These are phyloP conservation scores for Agaricus sinodeliciosus DNA, from an alignment of 768 basidiomycete genomes.

Conservation along the genomic window DNA sequence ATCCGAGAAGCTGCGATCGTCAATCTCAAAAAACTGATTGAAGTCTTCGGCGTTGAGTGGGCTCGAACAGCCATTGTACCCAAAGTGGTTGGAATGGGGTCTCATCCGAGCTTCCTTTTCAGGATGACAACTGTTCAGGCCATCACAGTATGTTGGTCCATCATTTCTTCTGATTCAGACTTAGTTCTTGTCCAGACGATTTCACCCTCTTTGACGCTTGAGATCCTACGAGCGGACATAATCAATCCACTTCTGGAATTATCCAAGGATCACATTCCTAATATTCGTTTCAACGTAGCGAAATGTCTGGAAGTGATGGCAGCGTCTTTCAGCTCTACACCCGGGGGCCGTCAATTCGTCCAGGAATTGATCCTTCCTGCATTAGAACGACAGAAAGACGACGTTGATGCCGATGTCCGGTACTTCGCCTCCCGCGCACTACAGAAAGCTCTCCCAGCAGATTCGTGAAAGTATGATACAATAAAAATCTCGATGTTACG, in stretches of 20 bases:
- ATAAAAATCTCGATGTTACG: too few relatives aligned
- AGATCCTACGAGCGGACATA: slow-evolving; percentile 80
- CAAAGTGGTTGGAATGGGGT: slow-evolving; percentile 95
- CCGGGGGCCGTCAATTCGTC: slow-evolving; percentile 72
- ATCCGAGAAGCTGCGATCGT: slow-evolving; percentile 98
- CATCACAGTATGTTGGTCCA: slow-evolving; percentile 65
- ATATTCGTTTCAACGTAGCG: slow-evolving; percentile 98
- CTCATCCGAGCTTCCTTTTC: slow-evolving; percentile 94
- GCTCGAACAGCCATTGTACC: slow-evolving; percentile 90
- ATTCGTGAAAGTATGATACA: slow-evolving; percentile 7
- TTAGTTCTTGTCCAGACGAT: slow-evolving; percentile 62
- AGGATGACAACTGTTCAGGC: slow-evolving; percentile 99
- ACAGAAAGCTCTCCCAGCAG: slow-evolving; percentile 36
- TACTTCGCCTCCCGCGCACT: slow-evolving; percentile 86
- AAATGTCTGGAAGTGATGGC: slow-evolving; percentile 91
- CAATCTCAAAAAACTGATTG: slow-evolving; percentile 94
- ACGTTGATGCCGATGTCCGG: slow-evolving; percentile 92
- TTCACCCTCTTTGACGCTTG: slow-evolving; percentile 78
- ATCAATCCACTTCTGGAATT: slow-evolving; percentile 79
- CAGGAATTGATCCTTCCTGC: slow-evolving; percentile 72
- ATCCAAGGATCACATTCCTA: slow-evolving; percentile 88
- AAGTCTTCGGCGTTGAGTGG: slow-evolving; percentile 99
- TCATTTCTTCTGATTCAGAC: slow-evolving; percentile 7
- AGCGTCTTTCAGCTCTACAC: slow-evolving; percentile 49
- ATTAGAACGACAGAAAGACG: slow-evolving; percentile 80